These are phyloP conservation scores for Adansonia gregorii DNA, from an alignment of 441 rosid species.

Conservation along the genomic window DNA sequence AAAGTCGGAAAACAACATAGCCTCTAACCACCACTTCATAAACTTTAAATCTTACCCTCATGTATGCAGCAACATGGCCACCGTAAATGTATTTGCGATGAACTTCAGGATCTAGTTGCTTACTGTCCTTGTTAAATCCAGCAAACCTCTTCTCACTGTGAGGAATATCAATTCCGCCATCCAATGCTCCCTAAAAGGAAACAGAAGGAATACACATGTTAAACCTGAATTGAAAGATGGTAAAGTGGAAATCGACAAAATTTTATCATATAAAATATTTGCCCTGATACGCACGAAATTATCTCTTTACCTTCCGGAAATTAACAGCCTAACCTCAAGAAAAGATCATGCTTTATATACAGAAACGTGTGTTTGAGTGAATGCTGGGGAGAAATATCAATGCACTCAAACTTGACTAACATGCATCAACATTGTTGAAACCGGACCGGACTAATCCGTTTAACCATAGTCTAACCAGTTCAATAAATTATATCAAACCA, in stretches of 20 bases:
- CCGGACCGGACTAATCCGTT: too few relatives aligned
- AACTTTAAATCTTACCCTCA: constrained; percentile 51
- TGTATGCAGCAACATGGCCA: constrained; percentile 83
- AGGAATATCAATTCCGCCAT: constrained; percentile 88
- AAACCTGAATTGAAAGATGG: background rate
- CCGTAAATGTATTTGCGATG: constrained; percentile 80
- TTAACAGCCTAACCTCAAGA: background rate
- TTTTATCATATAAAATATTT: background rate
- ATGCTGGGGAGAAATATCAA: background rate
- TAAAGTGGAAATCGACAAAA: background rate
- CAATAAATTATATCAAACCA: too few relatives aligned
- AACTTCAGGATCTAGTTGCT: constrained; percentile 78
- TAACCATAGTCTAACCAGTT: too few relatives aligned
- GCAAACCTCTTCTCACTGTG: constrained; percentile 93
- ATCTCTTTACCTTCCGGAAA: background rate
- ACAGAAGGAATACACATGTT: background rate
- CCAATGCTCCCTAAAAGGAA: constrained; percentile 67
- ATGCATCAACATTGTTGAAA: background rate
- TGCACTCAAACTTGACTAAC: background rate
- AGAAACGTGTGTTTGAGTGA: background rate
- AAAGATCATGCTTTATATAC: background rate
- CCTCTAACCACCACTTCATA: background rate
- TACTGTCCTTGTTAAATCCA: constrained; percentile 71
- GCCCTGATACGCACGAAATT: background rate
- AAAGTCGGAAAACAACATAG: too few relatives aligned